Percentiles rank a stretch among this genome's conserved stretches.
Conservation (phyloP, 2,329 filamentous ascomycete genomes). For the Xylariaceae sp. region DNA sequence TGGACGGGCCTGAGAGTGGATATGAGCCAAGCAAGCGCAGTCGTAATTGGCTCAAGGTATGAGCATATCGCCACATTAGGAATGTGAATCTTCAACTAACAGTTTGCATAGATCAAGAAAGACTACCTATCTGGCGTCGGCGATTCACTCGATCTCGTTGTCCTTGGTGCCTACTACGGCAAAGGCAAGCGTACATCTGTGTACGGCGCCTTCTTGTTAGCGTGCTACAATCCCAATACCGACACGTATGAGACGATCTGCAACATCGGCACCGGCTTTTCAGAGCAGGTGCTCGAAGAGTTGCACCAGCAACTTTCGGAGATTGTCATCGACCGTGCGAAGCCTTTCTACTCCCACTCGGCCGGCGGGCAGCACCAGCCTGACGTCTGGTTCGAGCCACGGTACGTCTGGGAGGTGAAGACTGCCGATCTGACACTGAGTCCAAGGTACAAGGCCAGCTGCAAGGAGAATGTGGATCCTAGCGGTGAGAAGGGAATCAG, state of each 20-base stretch:
- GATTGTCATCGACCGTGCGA: conserved; percentile 81
- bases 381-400: conserved; percentile 97
- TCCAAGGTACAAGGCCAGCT: conserved; percentile 89
- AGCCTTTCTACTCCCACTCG: conserved; percentile 91
- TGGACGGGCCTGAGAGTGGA: conserved; percentile 85
- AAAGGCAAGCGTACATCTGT: conserved; percentile 93
- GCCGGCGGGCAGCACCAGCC: conserved; percentile 85
- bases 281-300: conserved; percentile 86
- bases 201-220: conserved; percentile 92
- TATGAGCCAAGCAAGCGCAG: conserved; percentile 96
- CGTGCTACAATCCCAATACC: conserved; percentile 77
- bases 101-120: conserved; percentile 72
- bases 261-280: conserved; percentile 98
- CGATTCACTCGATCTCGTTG: conserved; percentile 93
- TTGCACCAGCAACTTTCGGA: conserved; percentile 71
- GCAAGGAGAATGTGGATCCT: conserved; percentile 71
- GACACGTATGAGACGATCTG: conserved; percentile 93
- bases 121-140: conserved; percentile 93
- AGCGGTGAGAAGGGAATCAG: conserved; percentile 75
- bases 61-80: conserved; percentile 6
- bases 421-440: conserved; percentile 92
- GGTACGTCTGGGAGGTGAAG: conserved; percentile 95
- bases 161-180: conserved; percentile 89
- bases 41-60: conserved; percentile 95
- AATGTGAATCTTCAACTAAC: conserved; percentile 16